Percentiles rank a stretch among this genome's conserved stretches.
phyloP scores from a whole-genome alignment of 805 yeast species.

The Saccharomycopsis amapae region DNA sequence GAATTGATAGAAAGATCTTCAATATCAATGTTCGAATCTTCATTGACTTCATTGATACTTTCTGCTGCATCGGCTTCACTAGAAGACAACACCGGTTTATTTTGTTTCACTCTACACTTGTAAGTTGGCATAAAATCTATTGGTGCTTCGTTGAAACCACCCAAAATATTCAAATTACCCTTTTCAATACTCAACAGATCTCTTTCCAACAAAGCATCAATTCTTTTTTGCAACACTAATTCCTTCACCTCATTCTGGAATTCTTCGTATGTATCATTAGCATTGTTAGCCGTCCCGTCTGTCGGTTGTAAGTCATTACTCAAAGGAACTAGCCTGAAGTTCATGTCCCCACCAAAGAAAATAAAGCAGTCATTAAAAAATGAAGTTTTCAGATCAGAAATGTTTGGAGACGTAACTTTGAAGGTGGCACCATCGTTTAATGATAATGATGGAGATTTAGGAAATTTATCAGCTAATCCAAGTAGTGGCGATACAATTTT shows the following conservation, averaged over 20 bases:
- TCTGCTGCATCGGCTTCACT: neutral
- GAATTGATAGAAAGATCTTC: conserved; percentile 16
- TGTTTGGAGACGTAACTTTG: neutral
- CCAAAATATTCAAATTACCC: conserved; percentile 31
- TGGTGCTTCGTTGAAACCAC: conserved; percentile 41
- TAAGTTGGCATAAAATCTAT: conserved; percentile 50
- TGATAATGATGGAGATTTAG: neutral
- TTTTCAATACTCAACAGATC: conserved; percentile 39
- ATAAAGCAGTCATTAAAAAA: conserved; percentile 25
- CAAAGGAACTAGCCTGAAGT: conserved; percentile 37
- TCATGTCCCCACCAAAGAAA: conserved; percentile 47
- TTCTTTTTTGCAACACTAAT: conserved; percentile 28
- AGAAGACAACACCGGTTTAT: neutral
- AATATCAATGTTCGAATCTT: neutral
- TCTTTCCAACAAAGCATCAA: conserved; percentile 31
- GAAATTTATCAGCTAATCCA: neutral
- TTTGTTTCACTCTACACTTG: conserved; percentile 29
- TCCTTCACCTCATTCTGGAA: conserved; percentile 23
- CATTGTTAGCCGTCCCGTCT: neutral
- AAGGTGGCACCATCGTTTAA: neutral
- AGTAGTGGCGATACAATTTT: conserved; percentile 10
- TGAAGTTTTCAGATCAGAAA: too few species aligned
- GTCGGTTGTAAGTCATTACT: neutral
- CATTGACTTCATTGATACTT: neutral
- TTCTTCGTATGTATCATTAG: conserved; percentile 6